Evolutionary conservation across 495 filamentous ascomycete species (phyloP).

Genomic region (Xylona heveae): DNA sequence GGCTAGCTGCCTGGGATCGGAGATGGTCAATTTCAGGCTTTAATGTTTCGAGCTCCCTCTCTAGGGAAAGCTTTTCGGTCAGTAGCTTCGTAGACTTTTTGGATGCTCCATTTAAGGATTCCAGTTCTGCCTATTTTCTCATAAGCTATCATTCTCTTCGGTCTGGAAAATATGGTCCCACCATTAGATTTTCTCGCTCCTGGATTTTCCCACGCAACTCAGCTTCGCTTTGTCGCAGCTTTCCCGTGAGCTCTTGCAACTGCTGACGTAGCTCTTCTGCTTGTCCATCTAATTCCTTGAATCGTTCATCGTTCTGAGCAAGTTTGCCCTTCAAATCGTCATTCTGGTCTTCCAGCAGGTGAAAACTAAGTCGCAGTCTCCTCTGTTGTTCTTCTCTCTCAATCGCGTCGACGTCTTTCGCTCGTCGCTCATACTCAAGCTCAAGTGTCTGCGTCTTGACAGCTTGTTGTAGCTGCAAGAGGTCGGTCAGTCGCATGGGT

Average conservation of each 20-base stretch:
- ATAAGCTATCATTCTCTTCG: constrained; percentile 1
- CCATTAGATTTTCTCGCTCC: constrained; percentile 48
- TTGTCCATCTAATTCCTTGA: constrained; percentile 23
- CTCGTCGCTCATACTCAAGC: constrained; percentile 37
- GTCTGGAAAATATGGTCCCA: constrained; percentile 14
- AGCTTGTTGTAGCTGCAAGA: constrained; percentile 17
- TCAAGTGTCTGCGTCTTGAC: constrained; percentile 33
- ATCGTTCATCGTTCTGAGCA: constrained; percentile 26
- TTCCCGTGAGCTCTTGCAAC: constrained; percentile 31
- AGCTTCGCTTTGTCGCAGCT: constrained; percentile 31
- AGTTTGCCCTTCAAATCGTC: constrained; percentile 40
- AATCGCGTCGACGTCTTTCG: constrained; percentile 33
- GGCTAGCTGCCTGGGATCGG: constrained; percentile 39
- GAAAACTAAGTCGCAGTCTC: constrained; percentile 36
- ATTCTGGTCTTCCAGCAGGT: constrained; percentile 52
- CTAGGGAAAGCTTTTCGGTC: constrained; percentile 53
- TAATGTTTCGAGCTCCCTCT: constrained; percentile 44
- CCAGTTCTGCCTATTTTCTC: constrained; percentile 38
- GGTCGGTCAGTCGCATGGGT: too few species aligned
- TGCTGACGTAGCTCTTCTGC: constrained; percentile 33
- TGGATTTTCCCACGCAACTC: constrained; percentile 32
- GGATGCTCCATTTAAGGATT: constrained; percentile 34
- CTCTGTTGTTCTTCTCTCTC: constrained; percentile 48
- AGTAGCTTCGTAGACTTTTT: constrained; percentile 48
- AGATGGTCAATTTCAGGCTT: constrained; percentile 66